phyloP scores from a whole-genome alignment of 768 basidiomycete genomes.

The Serpula lacrymans region DNA sequence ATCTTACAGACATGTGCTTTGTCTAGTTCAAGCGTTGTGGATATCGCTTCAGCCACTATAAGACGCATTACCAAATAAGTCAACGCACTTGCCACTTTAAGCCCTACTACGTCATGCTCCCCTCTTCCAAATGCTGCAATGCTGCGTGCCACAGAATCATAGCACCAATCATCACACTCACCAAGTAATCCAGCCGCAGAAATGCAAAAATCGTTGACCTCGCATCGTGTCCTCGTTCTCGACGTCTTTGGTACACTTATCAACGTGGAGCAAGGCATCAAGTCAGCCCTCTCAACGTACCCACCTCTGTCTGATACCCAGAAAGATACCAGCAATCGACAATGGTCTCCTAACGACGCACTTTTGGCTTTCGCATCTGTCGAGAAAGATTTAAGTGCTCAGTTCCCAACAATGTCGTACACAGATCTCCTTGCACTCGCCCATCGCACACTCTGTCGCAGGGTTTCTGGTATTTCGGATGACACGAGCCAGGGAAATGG shows the following conservation, averaged over 20 bases:
- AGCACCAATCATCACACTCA: too few relatives aligned
- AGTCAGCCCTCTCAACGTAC: slow-evolving; percentile 41
- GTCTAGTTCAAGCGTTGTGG: too few relatives aligned
- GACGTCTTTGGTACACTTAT: slow-evolving; percentile 78
- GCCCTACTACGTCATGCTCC: too few relatives aligned
- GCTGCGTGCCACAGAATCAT: too few relatives aligned
- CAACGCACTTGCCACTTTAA: too few relatives aligned
- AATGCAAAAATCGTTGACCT: too few relatives aligned
- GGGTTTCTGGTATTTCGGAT: slow-evolving; percentile 19
- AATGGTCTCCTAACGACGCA: slow-evolving; percentile 51
- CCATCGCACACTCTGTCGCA: slow-evolving; percentile 30
- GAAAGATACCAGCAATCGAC: too few relatives aligned
- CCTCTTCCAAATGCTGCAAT: too few relatives aligned
- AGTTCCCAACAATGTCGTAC: slow-evolving; percentile 59
- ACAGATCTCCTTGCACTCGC: slow-evolving; percentile 49
- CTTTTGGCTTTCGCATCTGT: slow-evolving; percentile 48
- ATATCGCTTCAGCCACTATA: too few relatives aligned
- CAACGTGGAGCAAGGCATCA: slow-evolving; percentile 75
- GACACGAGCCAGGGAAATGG: slow-evolving; percentile 33
- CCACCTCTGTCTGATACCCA: slow-evolving; percentile 14
- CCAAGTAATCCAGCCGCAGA: too few relatives aligned
- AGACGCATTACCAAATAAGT: too few relatives aligned
- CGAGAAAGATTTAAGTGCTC: slow-evolving; percentile 55
- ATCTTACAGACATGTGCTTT: too few relatives aligned
- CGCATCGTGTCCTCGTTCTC: slow-evolving; percentile 50